Base-by-base conservation (phyloP, 1,284 basidiomycete genomes). In the Gomphus sp. region DNA sequence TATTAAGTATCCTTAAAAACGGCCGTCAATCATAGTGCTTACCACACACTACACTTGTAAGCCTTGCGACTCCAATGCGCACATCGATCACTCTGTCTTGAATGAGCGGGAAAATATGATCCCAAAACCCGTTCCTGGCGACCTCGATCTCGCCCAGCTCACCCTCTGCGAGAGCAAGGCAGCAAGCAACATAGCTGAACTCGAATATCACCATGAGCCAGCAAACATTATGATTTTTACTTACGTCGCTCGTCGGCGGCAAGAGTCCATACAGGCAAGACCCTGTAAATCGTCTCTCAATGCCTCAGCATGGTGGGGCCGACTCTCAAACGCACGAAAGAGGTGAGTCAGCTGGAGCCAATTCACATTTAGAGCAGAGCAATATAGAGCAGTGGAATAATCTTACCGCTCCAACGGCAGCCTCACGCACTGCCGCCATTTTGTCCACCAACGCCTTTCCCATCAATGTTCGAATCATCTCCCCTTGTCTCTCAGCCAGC, bases 351-450 rank as follows among this genome's bases (percentile, higher is more conserved):
- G 69, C 81, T 86, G 64, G 63, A 60, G 68, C 66, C 64, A 66
- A 33, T 11, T 31, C 22, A 22, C 4, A 16, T 44, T 28, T 50
- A 31, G 63, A 43, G 66, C 68, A 18, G n/a, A 63, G 65, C 45
- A 45, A 59, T 60, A 65, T 64, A 58, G 64, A 66, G 33, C 5
- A 16, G 33, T 50, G 11, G 16, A 45, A 58, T 31, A 33, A 57
- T n/a, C 87, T 71, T 65, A 91, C 89, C 60, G 76, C 74, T 28
- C 70, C 67, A 25, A 92, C 80, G 2, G 87, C 91, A 22, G 84
- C 84, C 65, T 92, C 89, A 56, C 95, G 77, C 6, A 98, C 91
- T 33, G 89, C 86, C 37, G 91, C 88, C 60, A 93, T 90, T 16
- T 76, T 74, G 68, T 98, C 95, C 61, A 85, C 79, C 43, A 98